Evolutionary conservation across 306 rosid species (phyloP), one percentile per base, ranked within the genome.

Genomic region (Echinosophora koreensis): DNA sequence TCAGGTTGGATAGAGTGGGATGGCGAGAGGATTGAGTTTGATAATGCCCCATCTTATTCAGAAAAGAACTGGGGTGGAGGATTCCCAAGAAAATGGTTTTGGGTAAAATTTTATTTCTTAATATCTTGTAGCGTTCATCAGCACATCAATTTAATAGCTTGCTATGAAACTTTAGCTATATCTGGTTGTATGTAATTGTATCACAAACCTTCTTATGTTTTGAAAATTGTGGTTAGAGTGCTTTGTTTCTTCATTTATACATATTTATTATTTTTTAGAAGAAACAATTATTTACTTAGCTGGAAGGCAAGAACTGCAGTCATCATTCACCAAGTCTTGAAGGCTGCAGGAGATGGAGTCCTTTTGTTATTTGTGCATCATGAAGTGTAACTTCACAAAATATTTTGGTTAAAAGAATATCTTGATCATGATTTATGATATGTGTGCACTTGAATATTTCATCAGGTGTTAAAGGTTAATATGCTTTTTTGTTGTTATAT

Each of bases 1-100:
- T 80, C 97, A 94, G 98, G 98, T 77, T 94, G 98, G 98, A 94
- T 94, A 80, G 98, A 94, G 90, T 94, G 98, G 98, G 97, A 86
- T 39, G 95, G 90, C 55, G 97, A 92, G 87, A 90, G 91, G 86
- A 80, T 88, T 77, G 98, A 94, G 85, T 94, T 94, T 74, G 86
- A 90, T 44, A 83, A 94, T 86, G 98, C 98, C 63, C 97, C 95
- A 38, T 90, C 98, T 38, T 92, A 94, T 83, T 92, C 97, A 2
- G 97, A 94, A 81, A 92, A 94, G 87, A 94, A 94, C 59, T 94
- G 98, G 98, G 98, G 98, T 70, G 98, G 95, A 83, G 95, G 74
- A 74, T 94, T 94, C 82, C 97, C 98, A 13, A 89, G 98, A 88
- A 94, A 90, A 87, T 94, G 98, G 98, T 94, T 92, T 89, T 94